Conservation (phyloP, 768 basidiomycete species). For the Candolleomyces aberdarensis region DNA sequence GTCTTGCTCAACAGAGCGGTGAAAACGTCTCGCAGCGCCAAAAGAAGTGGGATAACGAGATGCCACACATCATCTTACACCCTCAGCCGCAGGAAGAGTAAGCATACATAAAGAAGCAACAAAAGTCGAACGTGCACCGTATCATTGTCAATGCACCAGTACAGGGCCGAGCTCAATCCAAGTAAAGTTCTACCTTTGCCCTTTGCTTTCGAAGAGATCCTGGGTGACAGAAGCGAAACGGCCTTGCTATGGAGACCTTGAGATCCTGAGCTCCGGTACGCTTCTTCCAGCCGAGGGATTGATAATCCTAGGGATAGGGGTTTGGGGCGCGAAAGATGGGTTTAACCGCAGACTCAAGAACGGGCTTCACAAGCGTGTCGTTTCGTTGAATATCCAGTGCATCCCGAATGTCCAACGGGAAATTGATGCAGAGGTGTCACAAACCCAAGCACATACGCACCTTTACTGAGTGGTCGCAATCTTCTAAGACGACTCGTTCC, state of each 20-base stretch:
- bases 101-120: background rate
- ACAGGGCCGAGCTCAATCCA: conserved; percentile 53
- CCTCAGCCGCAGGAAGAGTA: conserved; percentile 35
- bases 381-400: conserved; percentile 26
- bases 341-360: conserved; percentile 56
- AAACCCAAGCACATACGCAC: conserved; percentile 27
- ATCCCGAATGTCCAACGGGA: conserved; percentile 13
- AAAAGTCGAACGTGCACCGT: conserved; percentile 27
- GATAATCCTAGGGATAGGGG: conserved; percentile 61
- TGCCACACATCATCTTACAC: conserved; percentile 71
- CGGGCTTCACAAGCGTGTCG: conserved; percentile 26
- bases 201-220: conserved; percentile 58
- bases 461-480: conserved; percentile 33
- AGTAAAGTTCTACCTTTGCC: conserved; percentile 72
- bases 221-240: conserved; percentile 60
- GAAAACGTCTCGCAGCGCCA: conserved; percentile 75
- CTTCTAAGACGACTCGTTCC: conserved; percentile 19
- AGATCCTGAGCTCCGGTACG: conserved; percentile 30
- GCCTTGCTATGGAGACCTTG: conserved; percentile 52
- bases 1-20: conserved; percentile 61
- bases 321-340: conserved; percentile 57
- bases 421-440: background rate
- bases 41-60: conserved; percentile 72
- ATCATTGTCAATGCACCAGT: conserved; percentile 65
- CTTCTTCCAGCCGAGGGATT: conserved; percentile 48